A percentile compares a stretch with the other conserved stretches of the same genome.
Conservation (phyloP, 2,329 filamentous ascomycete species). For the Diaporthe capsici region DNA sequence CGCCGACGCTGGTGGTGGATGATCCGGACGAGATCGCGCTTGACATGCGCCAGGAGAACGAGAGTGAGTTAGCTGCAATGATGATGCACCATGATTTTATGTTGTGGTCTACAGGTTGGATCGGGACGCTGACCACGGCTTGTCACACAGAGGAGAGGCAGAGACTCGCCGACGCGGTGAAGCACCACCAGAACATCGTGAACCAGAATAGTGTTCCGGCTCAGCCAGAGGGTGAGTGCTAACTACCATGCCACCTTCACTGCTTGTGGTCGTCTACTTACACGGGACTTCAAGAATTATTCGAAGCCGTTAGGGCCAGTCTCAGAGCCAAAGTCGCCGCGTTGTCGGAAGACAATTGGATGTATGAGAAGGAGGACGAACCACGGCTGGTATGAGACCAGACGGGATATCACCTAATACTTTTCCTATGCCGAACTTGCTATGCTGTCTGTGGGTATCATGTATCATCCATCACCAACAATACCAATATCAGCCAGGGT, state of each 20-base stretch:
- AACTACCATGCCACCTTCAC: background rate
- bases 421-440: constrained; percentile 29
- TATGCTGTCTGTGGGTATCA: constrained; percentile 28
- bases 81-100: background rate
- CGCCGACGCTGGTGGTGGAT: constrained; percentile 66
- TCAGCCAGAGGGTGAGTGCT: constrained; percentile 73
- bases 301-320: constrained; percentile 78
- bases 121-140: background rate
- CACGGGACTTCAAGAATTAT: constrained; percentile 67
- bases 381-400: constrained; percentile 48
- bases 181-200: constrained; percentile 66
- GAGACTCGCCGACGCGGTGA: constrained; percentile 72
- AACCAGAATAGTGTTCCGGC: constrained; percentile 68
- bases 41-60: constrained; percentile 70
- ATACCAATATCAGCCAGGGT: constrained; percentile 22
- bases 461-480: constrained; percentile 29
- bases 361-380: constrained; percentile 82
- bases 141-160: constrained; percentile 68
- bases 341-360: constrained; percentile 89
- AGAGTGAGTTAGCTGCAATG: constrained; percentile 58
- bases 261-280: constrained; percentile 20
- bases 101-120: background rate
- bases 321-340: constrained; percentile 80
- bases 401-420: background rate
- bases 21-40: constrained; percentile 68